Conservation (phyloP, 208 protist species). For the Kentomonas sorsogonicus region DNA sequence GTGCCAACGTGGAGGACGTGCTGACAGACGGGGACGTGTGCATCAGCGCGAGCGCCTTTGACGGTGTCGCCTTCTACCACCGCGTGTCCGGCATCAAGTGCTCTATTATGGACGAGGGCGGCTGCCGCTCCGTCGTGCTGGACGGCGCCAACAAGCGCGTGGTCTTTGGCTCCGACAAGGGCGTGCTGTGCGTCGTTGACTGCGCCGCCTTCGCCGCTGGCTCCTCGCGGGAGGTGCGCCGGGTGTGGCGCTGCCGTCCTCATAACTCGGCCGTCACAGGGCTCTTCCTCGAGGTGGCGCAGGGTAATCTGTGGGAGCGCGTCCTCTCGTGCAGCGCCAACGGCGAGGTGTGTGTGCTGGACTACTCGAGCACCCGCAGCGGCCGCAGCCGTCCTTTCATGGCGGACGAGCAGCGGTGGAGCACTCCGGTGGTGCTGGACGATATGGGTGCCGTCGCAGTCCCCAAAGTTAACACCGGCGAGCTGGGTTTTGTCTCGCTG, state of each 20-base stretch:
- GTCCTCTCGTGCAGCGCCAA: conserved; percentile 37
- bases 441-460: neutral
- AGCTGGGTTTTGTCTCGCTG: neutral
- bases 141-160: conserved; percentile 50
- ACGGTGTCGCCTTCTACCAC: conserved; percentile 46
- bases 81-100: conserved; percentile 19
- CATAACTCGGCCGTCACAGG: conserved; percentile 43
- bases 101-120: conserved; percentile 15
- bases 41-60: conserved; percentile 50
- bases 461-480: neutral
- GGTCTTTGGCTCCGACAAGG: conserved; percentile 52
- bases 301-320: conserved; percentile 42
- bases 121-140: conserved; percentile 25
- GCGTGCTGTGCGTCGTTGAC: conserved; percentile 37
- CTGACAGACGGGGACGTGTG: conserved; percentile 55
- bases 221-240: conserved; percentile 16
- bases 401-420: neutral
- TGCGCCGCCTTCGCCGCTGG: conserved; percentile 55
- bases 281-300: conserved; percentile 39
- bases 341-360: conserved; percentile 30
- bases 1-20: conserved; percentile 37
- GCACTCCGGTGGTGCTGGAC: neutral
- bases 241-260: conserved; percentile 21
- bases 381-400: neutral
- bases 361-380: conserved; percentile 18